Base-by-base conservation (phyloP, 1,284 basidiomycete species). In the Polyporus tsugae region DNA sequence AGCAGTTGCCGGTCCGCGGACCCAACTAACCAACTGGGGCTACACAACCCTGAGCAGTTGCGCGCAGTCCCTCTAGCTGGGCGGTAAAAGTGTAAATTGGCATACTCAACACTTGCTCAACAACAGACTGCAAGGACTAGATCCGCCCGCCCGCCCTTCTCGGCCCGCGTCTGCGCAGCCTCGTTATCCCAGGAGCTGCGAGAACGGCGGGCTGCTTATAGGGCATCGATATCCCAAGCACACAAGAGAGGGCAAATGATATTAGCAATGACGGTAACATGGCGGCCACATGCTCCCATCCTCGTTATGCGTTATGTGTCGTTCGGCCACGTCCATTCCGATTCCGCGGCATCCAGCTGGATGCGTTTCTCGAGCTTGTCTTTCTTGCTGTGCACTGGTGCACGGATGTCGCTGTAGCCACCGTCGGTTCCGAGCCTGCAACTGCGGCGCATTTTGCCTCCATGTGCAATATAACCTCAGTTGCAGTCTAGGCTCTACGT, bases 371-470 rank as follows among this genome's bases (percentile, higher is more conserved):
- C 10, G 46, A 52, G 22, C 13, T 39, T 39, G 29, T 29, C 29
- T 29, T 29, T 29, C 29, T 29, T 46, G 44, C 44, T 29, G 25
- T 53, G 25, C 11, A 29, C 29, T 29, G 29, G 29, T 29, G 29
- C 29, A 29, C 29, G 29, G 25, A 19, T 22, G 22, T 6, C n/a
- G 44, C 22, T 15, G 44, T 49, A 41, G 19, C 44, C 44, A n/a
- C 15, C 29, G 25, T 55, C 53, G 53, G 53, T 17, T 19, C 53
- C 53, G 53, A 62, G 62, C 35, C 36, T 46, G 60, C 42, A 64
- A 46, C 62, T 63, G 64, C 68, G 66, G 68, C 66, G 63, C 60
- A 58, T 63, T 52, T 52, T n/a, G 15, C n/a, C 64, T 9, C 29
- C 25, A 33, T 52, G 57, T 52, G 46, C 63, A 29, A 44, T 25